Conservation (phyloP, 108 stramenopile species). For the Skeletonema tropicum region DNA sequence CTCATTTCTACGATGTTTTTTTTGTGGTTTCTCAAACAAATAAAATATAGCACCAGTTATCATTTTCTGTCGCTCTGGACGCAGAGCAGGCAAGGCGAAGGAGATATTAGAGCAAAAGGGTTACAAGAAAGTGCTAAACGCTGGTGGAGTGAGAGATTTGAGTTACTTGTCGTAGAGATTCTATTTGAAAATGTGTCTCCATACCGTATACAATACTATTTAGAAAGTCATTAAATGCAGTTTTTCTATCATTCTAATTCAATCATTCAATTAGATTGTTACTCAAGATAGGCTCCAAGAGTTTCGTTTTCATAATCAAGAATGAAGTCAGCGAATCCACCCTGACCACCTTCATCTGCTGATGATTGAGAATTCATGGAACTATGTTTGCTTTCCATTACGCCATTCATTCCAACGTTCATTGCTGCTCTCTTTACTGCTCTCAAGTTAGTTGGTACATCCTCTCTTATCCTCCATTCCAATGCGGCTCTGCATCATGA, state of each 20-base stretch:
- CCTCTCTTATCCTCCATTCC: constrained; percentile 80
- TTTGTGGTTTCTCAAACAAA: neutral
- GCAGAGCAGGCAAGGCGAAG: constrained; percentile 59
- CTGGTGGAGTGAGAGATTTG: constrained; percentile 60
- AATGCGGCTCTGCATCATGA: constrained; percentile 41
- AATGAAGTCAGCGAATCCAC: constrained; percentile 45
- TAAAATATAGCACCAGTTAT: constrained; percentile 49
- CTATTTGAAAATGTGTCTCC: neutral
- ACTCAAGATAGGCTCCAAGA: constrained; percentile 43
- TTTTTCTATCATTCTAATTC: neutral
- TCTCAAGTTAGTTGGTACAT: constrained; percentile 75
- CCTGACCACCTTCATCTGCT: neutral
- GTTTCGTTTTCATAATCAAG: constrained; percentile 53
- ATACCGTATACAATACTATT: neutral
- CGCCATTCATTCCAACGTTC: constrained; percentile 52
- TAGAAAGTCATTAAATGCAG: neutral
- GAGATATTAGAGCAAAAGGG: constrained; percentile 50
- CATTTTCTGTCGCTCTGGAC: constrained; percentile 59
- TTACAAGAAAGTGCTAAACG: constrained; percentile 62
- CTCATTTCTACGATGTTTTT: neutral
- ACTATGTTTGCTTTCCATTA: constrained; percentile 11
- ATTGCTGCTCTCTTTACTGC: constrained; percentile 73
- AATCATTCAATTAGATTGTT: neutral
- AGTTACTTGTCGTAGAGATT: constrained; percentile 2
- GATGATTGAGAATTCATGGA: neutral